Evolutionary conservation across 2,329 filamentous ascomycete species (phyloP), one percentile per base, ranked within the genome.

Genomic region (Sclerotinia glacialis): DNA sequence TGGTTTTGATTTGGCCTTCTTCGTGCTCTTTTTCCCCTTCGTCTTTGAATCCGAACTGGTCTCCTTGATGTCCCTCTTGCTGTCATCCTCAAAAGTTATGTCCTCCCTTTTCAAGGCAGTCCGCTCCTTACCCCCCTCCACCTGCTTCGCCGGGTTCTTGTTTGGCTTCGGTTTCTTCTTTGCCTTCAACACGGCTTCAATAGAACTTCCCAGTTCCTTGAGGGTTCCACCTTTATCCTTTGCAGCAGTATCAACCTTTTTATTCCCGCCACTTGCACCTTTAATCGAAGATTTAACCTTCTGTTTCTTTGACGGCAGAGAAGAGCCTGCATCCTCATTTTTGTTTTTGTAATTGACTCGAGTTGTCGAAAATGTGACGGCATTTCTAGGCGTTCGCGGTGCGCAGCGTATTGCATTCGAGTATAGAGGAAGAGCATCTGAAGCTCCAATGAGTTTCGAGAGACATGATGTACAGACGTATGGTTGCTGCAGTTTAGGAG

Each of bases 381-480:
- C 14, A 44, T 60, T 66, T 42, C 54, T 53, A 31, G 63, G 55
- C 49, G 40, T 37, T n/a, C 60, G n/a, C 37, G 26, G 34, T 28
- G 53, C 52, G 52, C 52, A 3, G 9, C 52, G 52, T 67, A 34
- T 60, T 46, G 67, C 34, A 55, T 59, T 65, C 31, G 59, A 31
- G 55, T 40, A 28, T 59, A 49, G 23, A 28, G 60, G 16, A 53
- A 31, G 21, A 55, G 21, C 66, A 26, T 63, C 40, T 50, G 61
- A 42, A 26, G 66, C 54, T 46, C 61, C 47, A 40, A 65, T 47
- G 40, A 65, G 54, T 54, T 63, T 70, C 60, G 64, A 68, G 50
- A 72, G 59, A 64, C 72, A 73, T 69, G 68, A 69, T 64, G 71
- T 70, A 49, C 72, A 74, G 34, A 71, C 68, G 52, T 74, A 70